Evolutionary conservation across 106 monocot species (phyloP), one percentile per base, ranked within the genome.

Genomic region (Acorus gramineus): DNA sequence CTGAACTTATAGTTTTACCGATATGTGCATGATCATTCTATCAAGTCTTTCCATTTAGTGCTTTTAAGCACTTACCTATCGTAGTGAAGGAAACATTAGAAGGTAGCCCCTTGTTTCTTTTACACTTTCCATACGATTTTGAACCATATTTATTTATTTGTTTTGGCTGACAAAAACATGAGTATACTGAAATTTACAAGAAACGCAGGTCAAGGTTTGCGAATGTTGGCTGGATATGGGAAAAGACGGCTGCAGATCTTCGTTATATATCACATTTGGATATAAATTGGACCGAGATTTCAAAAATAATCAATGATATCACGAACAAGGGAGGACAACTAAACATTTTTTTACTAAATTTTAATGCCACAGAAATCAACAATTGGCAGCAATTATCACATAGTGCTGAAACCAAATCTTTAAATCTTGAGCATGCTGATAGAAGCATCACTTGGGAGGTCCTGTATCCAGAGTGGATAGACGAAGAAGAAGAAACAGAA

Each of bases 391-490:
- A 78, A 45, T 63, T 81, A 4, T 14, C 85, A 12, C 63, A 78
- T 28, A 63, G 42, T 55, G 65, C 83, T 7, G 77, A 74, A 5
- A 59, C 64, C 61, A 12, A 56, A 60, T 11, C 57, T 42, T 58
- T 86, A 43, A 70, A 59, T 49, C 66, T 89, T 3, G 74, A 83
- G 7, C 62, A 67, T 59, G 84, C 72, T 2, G 14, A 66, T 43
- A 60, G 48, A 6, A 84, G 71, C 58, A 60, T 89, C 5, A 86
- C 84, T 47, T 95, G 94, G 94, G 86, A 84, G 9, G 72, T 61
- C 51, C 71, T 95, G 2, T 95, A 90, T 78, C 94, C 94, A 42
- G 89, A 89, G 74, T 95, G 94, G 94, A 95, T 95, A 14, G 94
- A 95, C 43, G 94, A 95, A 76, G 89, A 86, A 72, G 83, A 84